Base-by-base conservation (phyloP, 2,329 filamentous ascomycete species). In the Colletotrichum trifolii region DNA sequence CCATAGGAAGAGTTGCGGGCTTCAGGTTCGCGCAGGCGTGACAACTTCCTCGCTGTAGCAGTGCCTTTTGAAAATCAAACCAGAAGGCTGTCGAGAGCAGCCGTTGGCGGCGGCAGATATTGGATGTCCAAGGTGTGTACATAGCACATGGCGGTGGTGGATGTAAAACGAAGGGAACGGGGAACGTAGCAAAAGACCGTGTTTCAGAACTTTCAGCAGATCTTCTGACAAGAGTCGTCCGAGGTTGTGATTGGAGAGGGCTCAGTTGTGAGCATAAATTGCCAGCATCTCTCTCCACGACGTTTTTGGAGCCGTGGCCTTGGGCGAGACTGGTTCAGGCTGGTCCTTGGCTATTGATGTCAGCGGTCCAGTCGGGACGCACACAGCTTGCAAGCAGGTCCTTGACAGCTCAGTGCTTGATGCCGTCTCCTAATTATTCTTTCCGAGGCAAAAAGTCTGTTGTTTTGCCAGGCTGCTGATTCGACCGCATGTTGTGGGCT, bases 201-300 rank as follows among this genome's bases (percentile, higher is more conserved):
- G 64, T 66, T 66, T 66, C 64, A 65, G 60, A 64, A 59, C 60
- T 47, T 45, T 59, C 52, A 60, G 64, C 48, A 55, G 54, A 60
- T 64, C 54, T 54, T 66, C 64, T 64, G 60, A 60, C 64, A 66
- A 66, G 64, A 64, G 60, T 40, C 54, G 42, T 64, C 60, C 60
- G 60, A 64, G 54, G 33, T 50, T 49, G 48, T 66, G 49, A 66
- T 66, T 66, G 64, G 64, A 57, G 38, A 38, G 47, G 40, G 33
- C 12, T 10, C 36, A 25, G 49, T 45, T 36, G 60, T 49, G 54
- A 55, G 60, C 64, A 64, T 66, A 64, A 66, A 66, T 46, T 52
- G 50, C 63, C 42, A 65, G 63, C 52, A 62, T 62, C 40, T 25
- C 4, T 25, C 25, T 66, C 49, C 60, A 45, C 58, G 48, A 50